phyloP scores from a whole-genome alignment of 2,329 filamentous ascomycete species.

The Aspergillus ustus region DNA sequence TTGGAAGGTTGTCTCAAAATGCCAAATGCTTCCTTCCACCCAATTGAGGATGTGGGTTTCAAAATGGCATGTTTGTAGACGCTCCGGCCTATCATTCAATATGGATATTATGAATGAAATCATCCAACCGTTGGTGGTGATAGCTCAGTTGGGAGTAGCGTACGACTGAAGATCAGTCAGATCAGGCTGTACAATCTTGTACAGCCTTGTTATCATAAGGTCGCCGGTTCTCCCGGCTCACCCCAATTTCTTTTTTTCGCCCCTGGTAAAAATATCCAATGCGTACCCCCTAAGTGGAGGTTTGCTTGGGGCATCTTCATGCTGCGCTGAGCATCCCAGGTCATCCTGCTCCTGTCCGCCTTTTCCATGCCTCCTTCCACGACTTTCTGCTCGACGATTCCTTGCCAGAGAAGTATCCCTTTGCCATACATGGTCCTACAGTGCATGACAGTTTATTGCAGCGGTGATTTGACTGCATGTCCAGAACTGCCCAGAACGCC shows the following conservation, averaged over 20 bases:
- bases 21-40: not conserved
- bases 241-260: not conserved
- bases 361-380: not conserved
- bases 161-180: not conserved
- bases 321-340: not conserved
- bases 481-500: too few relatives aligned
- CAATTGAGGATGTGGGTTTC: not conserved
- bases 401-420: not conserved
- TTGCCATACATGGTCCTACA: not conserved
- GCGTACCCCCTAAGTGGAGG: not conserved
- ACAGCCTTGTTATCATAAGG: not conserved
- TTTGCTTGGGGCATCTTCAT: not conserved
- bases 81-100: too few relatives aligned
- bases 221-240: conserved; percentile 3
- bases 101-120: too few relatives aligned
- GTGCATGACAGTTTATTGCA: not conserved
- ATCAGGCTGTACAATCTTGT: not conserved
- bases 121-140: too few relatives aligned
- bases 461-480: not conserved
- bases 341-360: not conserved
- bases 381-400: not conserved
- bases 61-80: too few relatives aligned
- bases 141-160: conserved; percentile 4
- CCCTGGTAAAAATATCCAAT: too few relatives aligned
- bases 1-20: not conserved